Evolutionary conservation across 176 grass and related monocot genomes (phyloP), one percentile per base, ranked within the genome.

Genomic region (Eleusine indica): DNA sequence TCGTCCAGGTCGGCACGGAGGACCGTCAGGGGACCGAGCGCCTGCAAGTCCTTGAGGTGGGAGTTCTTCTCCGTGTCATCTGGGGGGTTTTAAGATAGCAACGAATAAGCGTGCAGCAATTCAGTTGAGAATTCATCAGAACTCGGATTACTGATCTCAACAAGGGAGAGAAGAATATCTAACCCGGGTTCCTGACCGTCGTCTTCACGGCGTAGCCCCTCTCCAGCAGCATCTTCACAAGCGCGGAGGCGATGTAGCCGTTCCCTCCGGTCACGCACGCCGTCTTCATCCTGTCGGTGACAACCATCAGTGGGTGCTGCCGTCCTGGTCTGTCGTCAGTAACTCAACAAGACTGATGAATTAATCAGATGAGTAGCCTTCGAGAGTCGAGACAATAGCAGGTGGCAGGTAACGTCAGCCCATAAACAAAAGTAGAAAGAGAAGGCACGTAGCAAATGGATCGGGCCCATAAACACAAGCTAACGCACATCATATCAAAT

Each of bases 181-280:
- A 17, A 97, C 89, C 87, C 8, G 89, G 89, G 71, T 94, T 87
- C 73, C 94, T 87, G 80, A 92, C 87, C 1, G 94, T 97, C 9
- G 91, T 84, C 41, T 89, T 91, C 19, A 91, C 82, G 62, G 79
- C 66, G 17, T 91, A 97, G 0, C 89, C 89, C 29, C 84, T 97
- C 87, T 89, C 6, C 40, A 94, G 85, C 61, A 97, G 53, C 47
- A 86, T 81, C 74, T 90, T 91, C 85, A 92, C 79, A n/a, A 94
- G 87, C 11, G 41, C 73, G 0, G 91, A 94, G 4, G 91, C 89
- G 6, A 96, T 85, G 71, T 80, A 91, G 3, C 94, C 94, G 41
- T 70, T 93, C 29, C 86, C 94, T 28, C 94, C 94, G 42, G 94
- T 93, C 3, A 96, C 94, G 57, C 63, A 66, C 11, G 63, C 29